A percentile compares a stretch with the other conserved stretches of the same genome.
Conservation (phyloP, 2,329 filamentous ascomycete genomes). For the Lasiodiplodia citricola region DNA sequence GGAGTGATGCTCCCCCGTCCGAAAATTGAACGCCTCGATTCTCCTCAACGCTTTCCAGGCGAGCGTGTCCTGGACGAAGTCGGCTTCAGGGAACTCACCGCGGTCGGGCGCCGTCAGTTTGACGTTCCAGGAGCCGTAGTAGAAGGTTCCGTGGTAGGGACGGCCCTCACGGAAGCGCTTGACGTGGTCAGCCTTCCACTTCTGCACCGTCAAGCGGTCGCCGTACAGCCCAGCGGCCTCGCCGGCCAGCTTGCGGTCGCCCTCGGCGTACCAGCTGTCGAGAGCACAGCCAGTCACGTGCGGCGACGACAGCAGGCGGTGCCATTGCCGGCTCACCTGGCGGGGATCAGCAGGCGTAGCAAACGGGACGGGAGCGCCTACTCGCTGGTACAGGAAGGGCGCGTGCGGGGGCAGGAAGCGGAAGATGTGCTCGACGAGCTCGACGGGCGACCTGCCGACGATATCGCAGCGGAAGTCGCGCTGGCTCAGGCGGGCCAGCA, state of each 20-base stretch:
- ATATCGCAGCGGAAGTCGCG: constrained; percentile 42
- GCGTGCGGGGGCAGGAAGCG: constrained; percentile 38
- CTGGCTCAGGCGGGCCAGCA: constrained; percentile 31
- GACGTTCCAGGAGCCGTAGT: constrained; percentile 15
- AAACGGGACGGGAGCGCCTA: constrained; percentile 24
- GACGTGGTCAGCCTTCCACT: constrained; percentile 33
- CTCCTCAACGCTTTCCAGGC: constrained; percentile 29
- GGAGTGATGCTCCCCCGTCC: constrained; percentile 28
- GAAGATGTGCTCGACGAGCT: constrained; percentile 45
- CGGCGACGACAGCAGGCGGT: constrained; percentile 34
- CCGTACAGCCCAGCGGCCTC: constrained; percentile 28
- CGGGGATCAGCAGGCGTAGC: constrained; percentile 5
- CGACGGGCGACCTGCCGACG: constrained; percentile 43
- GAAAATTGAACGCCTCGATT: constrained; percentile 35
- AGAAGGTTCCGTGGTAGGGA: constrained; percentile 18
- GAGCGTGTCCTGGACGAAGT: constrained; percentile 32
- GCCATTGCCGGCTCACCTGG: constrained; percentile 44
- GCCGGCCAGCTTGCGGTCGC: constrained; percentile 29
- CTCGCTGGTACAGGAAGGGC: constrained; percentile 37
- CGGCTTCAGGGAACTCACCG: background rate
- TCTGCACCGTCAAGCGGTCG: constrained; percentile 28
- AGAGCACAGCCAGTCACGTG: constrained; percentile 33
- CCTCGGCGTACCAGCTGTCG: constrained; percentile 32
- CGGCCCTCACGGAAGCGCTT: constrained; percentile 36
- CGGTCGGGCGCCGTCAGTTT: constrained; percentile 8